These are phyloP conservation scores for Suhomyces xylopsoci DNA, from an alignment of 805 yeast species.

Conservation along the genomic window DNA sequence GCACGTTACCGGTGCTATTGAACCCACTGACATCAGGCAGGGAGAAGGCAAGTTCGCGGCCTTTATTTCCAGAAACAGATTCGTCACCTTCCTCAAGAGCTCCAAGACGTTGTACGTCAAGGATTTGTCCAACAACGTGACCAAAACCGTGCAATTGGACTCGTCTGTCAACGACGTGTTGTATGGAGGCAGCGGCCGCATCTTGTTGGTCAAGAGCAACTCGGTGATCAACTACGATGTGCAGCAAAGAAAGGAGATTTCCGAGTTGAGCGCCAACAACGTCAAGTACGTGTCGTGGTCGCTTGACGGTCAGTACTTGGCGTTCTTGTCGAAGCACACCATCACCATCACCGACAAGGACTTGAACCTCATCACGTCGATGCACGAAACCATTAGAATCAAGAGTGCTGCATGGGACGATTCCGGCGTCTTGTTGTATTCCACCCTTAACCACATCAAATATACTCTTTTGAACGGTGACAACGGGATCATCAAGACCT, in stretches of 20 bases:
- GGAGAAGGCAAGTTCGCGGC: slow-evolving; percentile 85
- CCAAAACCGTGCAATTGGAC: slow-evolving; percentile 76
- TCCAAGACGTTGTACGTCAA: slow-evolving; percentile 72
- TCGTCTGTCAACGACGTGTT: slow-evolving; percentile 67
- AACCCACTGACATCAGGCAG: slow-evolving; percentile 73
- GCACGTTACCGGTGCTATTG: slow-evolving; percentile 89
- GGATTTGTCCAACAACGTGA: slow-evolving; percentile 76
- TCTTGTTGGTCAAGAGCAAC: slow-evolving; percentile 68
- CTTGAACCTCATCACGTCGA: slow-evolving; percentile 71
- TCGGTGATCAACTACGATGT: slow-evolving; percentile 84
- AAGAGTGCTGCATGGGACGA: slow-evolving; percentile 99
- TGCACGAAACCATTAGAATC: slow-evolving; percentile 95
- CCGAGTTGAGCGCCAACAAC: slow-evolving; percentile 66
- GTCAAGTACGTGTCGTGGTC: slow-evolving; percentile 92
- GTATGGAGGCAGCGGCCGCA: slow-evolving; percentile 77
- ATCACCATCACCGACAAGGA: slow-evolving; percentile 82
- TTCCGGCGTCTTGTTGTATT: slow-evolving; percentile 82
- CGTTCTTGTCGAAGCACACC: slow-evolving; percentile 87
- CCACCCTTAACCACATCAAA: slow-evolving; percentile 94
- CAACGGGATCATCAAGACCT: slow-evolving; percentile 87
- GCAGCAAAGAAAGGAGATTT: slow-evolving; percentile 80
- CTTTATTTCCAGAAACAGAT: slow-evolving; percentile 93
- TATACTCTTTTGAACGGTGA: slow-evolving; percentile 93
- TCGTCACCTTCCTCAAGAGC: slow-evolving; percentile 70
- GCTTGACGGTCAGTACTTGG: slow-evolving; percentile 79